These are phyloP conservation scores for Geotrichum candidum DNA, from an alignment of 1,139 yeast genomes.

Conservation along the genomic window DNA sequence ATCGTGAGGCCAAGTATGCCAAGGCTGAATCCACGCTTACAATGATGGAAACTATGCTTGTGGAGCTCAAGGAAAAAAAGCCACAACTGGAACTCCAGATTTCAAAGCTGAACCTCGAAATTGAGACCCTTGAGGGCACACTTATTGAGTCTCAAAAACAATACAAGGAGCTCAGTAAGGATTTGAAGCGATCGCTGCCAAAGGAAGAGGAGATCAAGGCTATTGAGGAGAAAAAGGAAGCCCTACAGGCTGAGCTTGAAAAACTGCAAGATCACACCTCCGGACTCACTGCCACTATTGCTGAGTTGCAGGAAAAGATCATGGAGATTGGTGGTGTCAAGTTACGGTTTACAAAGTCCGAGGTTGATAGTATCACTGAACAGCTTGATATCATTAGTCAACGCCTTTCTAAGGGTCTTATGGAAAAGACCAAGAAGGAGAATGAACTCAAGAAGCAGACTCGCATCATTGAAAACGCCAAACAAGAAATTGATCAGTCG, in stretches of 20 bases:
- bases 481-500: conserved; percentile 28
- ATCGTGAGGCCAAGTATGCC: conserved; percentile 53
- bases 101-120: conserved; percentile 58
- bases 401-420: conserved; percentile 55
- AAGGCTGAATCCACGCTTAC: conserved; percentile 48
- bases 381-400: conserved; percentile 57
- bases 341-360: conserved; percentile 71
- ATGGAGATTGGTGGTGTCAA: conserved; percentile 91
- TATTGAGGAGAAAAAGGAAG: conserved; percentile 35
- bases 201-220: conserved; percentile 35
- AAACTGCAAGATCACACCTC: conserved; percentile 50
- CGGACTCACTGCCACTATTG: conserved; percentile 54
- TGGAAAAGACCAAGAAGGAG: conserved; percentile 58
- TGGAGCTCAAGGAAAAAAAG: conserved; percentile 52
- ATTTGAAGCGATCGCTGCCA: conserved; percentile 22
- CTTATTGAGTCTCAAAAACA: conserved; percentile 41
- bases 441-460: conserved; percentile 57
- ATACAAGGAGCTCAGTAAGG: conserved; percentile 26
- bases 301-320: conserved; percentile 62
- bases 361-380: conserved; percentile 70
- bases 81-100: conserved; percentile 67
- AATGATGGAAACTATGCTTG: conserved; percentile 56
- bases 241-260: conserved; percentile 39
- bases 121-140: conserved; percentile 51
- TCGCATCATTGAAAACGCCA: conserved; percentile 44